Base-by-base conservation (phyloP, 1,139 yeast genomes). In the Sugiyamaella neomexicana region DNA sequence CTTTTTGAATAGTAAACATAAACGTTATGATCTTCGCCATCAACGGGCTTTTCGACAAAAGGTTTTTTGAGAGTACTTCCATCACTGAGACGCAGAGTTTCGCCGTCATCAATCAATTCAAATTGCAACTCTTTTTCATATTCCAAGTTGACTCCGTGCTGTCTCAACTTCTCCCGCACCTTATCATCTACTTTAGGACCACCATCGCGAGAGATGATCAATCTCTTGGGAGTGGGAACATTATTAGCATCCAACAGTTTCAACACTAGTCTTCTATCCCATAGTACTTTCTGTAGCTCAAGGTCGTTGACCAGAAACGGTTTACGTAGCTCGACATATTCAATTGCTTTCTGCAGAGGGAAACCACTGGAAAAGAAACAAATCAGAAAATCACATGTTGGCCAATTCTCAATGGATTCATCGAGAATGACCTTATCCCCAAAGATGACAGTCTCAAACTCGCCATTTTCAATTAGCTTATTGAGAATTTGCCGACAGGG, bases 1-100 rank as follows among this genome's bases (percentile, higher is more conserved):
- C 86, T 80, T 55, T 82, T 80, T 40, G 95, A 87, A 69, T 93
- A 93, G 71, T 95, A 95, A 46, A 95, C 93, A 69, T 86, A 89
- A 45, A 95, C 93, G 68, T 95, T 95, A 72, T 95, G 99, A 70
- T 95, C 97, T 72, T 95, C 99, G 46, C 99, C 99, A 72, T 95
- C 97, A 6, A 93, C 99, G 0, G 99, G 99, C 65, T 95, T 95
- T 70, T 95, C 99, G 31, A 95, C 99, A 76, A 84, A 95, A 7
- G 99, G 99, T 67, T 95, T 95, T 45, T 76, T 77, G 72, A 95
- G 74, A 12, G 76, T 74, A 62, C 81, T 71, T 2, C 96, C 97
- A 60, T 87, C 82, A 23, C 62, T 66, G 25, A 93, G 93, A 55
- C 76, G 76, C 54, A 95, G 77, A 0, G 97, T 89, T 67, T 95